A percentile compares a stretch with the other conserved stretches of the same genome.
Evolutionary conservation across 371 early-diverging fungal genomes (phyloP).

Genomic region (Mortierella sp.): DNA sequence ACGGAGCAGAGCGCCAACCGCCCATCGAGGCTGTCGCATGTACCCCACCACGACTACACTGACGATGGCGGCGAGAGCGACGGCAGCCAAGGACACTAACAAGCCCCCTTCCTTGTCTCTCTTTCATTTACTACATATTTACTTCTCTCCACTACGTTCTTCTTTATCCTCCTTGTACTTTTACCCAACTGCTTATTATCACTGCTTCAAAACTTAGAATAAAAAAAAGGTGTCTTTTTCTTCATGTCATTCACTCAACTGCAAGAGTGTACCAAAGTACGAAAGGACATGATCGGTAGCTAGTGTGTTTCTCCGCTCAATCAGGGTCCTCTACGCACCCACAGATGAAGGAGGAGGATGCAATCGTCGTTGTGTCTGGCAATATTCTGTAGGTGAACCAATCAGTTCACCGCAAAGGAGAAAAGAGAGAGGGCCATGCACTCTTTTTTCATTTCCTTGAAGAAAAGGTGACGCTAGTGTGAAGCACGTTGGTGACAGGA

Average conservation of each 20-base stretch:
- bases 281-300: neutral
- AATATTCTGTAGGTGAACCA: neutral
- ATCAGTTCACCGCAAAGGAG: neutral
- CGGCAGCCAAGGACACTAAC: neutral
- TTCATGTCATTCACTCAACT: neutral
- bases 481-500: neutral
- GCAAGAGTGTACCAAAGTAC: neutral
- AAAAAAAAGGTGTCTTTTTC: neutral
- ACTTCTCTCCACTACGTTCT: neutral
- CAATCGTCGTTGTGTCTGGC: neutral
- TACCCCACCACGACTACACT: constrained; percentile 14
- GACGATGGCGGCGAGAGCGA: constrained; percentile 28
- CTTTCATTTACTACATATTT: neutral
- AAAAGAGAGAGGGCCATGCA: neutral
- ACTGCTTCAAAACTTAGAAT: neutral
- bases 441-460: neutral
- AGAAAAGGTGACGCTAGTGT: neutral
- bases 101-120: neutral
- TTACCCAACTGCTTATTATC: neutral
- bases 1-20: constrained; percentile 24
- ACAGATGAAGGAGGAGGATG: neutral
- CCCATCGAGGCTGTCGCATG: constrained; percentile 10
- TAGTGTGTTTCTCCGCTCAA: neutral
- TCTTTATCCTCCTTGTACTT: neutral
- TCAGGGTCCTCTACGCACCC: neutral